Conservation (phyloP, 495 filamentous ascomycete species). For the Aspergillus panamensis region DNA sequence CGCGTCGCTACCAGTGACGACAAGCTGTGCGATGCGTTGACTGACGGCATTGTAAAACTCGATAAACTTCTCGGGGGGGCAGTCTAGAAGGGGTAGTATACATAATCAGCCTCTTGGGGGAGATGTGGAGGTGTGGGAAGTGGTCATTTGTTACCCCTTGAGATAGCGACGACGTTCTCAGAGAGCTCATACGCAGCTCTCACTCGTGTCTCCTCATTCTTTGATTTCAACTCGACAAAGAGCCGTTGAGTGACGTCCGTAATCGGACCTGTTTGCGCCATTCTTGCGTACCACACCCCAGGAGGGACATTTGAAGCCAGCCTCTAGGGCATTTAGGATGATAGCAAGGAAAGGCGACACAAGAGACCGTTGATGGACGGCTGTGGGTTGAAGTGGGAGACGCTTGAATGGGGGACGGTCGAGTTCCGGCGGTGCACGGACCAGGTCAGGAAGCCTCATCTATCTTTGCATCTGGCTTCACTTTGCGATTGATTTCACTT, state of each 20-base stretch:
- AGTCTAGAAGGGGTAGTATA: conserved; percentile 50
- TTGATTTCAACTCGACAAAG: conserved; percentile 51
- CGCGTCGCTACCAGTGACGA: conserved; percentile 75
- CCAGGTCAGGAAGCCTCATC: not conserved
- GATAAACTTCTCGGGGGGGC: conserved; percentile 70
- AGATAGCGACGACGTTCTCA: conserved; percentile 48
- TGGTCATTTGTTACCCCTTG: conserved; percentile 37
- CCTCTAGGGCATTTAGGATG: conserved; percentile 35
- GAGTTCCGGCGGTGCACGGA: not conserved
- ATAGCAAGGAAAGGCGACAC: conserved; percentile 26
- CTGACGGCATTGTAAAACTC: conserved; percentile 78
- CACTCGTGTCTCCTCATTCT: conserved; percentile 49
- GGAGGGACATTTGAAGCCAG: conserved; percentile 46
- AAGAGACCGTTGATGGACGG: conserved; percentile 23
- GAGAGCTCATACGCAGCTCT: conserved; percentile 53
- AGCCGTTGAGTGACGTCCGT: conserved; percentile 47
- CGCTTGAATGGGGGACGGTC: not conserved
- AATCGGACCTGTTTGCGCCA: conserved; percentile 50
- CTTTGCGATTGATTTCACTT: not conserved
- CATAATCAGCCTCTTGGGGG: conserved; percentile 4
- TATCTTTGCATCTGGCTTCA: not conserved
- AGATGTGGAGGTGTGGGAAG: not conserved
- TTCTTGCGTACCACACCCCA: conserved; percentile 42
- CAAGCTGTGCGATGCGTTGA: conserved; percentile 66
- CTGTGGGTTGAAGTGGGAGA: conserved; percentile 17